Conservation (phyloP, 176 grass and related monocot species). For the Carex littledalei region DNA sequence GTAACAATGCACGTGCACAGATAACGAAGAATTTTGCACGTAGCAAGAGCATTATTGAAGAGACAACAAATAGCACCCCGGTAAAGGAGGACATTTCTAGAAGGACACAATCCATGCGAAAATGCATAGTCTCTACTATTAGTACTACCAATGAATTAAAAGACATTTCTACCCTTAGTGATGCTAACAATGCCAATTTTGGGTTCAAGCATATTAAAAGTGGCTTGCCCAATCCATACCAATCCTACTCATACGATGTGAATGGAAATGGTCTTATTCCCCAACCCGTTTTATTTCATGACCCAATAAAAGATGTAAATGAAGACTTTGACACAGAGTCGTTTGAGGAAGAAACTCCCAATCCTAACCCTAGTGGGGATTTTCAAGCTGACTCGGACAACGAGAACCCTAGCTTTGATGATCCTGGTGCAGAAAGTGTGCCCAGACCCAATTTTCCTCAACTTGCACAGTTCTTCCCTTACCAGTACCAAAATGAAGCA, state of each 20-base stretch:
- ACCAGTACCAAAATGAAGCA: slow-evolving; percentile 60
- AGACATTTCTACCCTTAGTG: slow-evolving; percentile 57
- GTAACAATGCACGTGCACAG: slow-evolving; percentile 40
- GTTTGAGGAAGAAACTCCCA: slow-evolving; percentile 49
- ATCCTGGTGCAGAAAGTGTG: slow-evolving; percentile 65
- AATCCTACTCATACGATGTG: not conserved
- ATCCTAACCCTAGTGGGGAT: slow-evolving; percentile 24
- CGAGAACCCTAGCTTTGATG: slow-evolving; percentile 76
- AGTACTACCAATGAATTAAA: slow-evolving; percentile 47
- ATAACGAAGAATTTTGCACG: slow-evolving; percentile 46
- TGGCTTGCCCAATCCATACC: not conserved
- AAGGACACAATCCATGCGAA: slow-evolving; percentile 82
- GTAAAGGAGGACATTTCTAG: slow-evolving; percentile 69
- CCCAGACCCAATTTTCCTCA: slow-evolving; percentile 35
- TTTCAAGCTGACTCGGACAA: slow-evolving; percentile 73
- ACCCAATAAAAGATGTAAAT: slow-evolving; percentile 53
- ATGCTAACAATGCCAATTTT: slow-evolving; percentile 28
- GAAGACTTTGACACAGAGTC: slow-evolving; percentile 62
- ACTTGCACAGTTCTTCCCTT: slow-evolving; percentile 39
- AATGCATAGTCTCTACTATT: slow-evolving; percentile 29
- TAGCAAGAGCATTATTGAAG: slow-evolving; percentile 83
- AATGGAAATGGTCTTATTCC: slow-evolving; percentile 12
- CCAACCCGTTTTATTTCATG: slow-evolving; percentile 31
- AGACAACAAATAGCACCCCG: slow-evolving; percentile 38
- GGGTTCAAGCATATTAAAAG: not conserved